Evolutionary conservation across 345 rosid genomes (phyloP).

Genomic region (Pelargonium nanum): DNA sequence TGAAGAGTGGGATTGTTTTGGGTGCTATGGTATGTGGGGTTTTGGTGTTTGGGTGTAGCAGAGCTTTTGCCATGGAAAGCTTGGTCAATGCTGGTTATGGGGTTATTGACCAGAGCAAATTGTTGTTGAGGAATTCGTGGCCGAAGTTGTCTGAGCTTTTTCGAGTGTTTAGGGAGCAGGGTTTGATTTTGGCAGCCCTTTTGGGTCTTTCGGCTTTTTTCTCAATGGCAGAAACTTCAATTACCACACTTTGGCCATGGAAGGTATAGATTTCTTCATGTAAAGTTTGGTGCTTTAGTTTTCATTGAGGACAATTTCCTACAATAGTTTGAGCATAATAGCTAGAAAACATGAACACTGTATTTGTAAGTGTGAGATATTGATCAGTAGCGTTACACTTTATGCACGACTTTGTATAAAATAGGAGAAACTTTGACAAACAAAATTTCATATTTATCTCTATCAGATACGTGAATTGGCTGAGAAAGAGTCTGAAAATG

Average conservation of each 20-base stretch:
- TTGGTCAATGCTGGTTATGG: constrained; percentile 64
- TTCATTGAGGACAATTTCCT: too few species aligned
- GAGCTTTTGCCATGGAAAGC: constrained; percentile 59
- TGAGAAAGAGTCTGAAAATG: constrained; percentile 89
- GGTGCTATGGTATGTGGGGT: constrained; percentile 61
- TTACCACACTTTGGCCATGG: constrained; percentile 93
- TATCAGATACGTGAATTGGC: constrained; percentile 89
- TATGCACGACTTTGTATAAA: neutral
- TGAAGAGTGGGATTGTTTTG: constrained; percentile 42
- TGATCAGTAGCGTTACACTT: neutral
- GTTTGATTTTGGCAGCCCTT: constrained; percentile 56
- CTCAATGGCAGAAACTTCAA: constrained; percentile 95
- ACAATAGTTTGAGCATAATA: too few species aligned
- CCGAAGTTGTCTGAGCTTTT: constrained; percentile 68
- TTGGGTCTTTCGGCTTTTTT: constrained; percentile 80
- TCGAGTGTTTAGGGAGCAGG: constrained; percentile 67
- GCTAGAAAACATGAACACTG: too few species aligned
- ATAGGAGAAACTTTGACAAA: neutral
- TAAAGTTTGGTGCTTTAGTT: neutral
- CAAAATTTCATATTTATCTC: constrained; percentile 8
- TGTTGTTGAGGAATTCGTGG: constrained; percentile 54
- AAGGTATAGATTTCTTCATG: constrained; percentile 36
- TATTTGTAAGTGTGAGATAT: neutral
- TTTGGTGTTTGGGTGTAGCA: constrained; percentile 41
- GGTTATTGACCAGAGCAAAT: constrained; percentile 49